phyloP scores from a whole-genome alignment of 2,329 filamentous ascomycete species.

The Hyphodiscus sp. region DNA sequence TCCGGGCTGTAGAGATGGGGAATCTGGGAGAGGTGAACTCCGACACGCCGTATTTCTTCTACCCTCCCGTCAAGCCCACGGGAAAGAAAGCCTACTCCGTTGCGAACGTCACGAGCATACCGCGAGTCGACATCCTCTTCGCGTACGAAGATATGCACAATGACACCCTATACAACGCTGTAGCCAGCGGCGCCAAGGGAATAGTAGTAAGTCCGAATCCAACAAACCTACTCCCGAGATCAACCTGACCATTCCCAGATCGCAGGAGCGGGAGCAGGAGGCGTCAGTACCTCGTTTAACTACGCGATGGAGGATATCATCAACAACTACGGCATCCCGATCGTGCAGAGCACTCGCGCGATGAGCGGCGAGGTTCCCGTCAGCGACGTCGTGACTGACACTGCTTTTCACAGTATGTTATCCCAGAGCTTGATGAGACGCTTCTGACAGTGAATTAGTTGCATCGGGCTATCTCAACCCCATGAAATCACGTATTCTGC shows the following conservation, averaged over 20 bases:
- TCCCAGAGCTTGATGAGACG: neutral
- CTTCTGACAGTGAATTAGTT: slow-evolving; percentile 7
- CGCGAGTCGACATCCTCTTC: slow-evolving; percentile 51
- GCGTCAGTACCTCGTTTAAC: slow-evolving; percentile 36
- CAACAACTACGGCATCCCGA: slow-evolving; percentile 39
- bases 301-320: slow-evolving; percentile 38
- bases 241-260: slow-evolving; percentile 22
- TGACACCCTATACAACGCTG: slow-evolving; percentile 40
- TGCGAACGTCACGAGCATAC: slow-evolving; percentile 33
- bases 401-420: slow-evolving; percentile 17
- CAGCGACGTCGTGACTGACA: slow-evolving; percentile 5
- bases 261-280: slow-evolving; percentile 49
- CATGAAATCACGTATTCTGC: slow-evolving; percentile 46
- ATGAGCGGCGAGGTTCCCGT: slow-evolving; percentile 35
- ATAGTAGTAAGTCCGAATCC: slow-evolving; percentile 34
- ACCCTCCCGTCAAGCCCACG: slow-evolving; percentile 41
- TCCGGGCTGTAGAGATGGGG: slow-evolving; percentile 50
- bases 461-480: slow-evolving; percentile 49
- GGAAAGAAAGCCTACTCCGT: slow-evolving; percentile 40
- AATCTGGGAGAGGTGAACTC: slow-evolving; percentile 53
- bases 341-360: slow-evolving; percentile 46
- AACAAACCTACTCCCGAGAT: neutral
- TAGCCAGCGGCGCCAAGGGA: slow-evolving; percentile 45
- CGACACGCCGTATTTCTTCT: slow-evolving; percentile 55
- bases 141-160: slow-evolving; percentile 47